Evolutionary conservation across 768 basidiomycete genomes (phyloP), one percentile per base, ranked within the genome.

Genomic region (Termitomyces sp.): DNA sequence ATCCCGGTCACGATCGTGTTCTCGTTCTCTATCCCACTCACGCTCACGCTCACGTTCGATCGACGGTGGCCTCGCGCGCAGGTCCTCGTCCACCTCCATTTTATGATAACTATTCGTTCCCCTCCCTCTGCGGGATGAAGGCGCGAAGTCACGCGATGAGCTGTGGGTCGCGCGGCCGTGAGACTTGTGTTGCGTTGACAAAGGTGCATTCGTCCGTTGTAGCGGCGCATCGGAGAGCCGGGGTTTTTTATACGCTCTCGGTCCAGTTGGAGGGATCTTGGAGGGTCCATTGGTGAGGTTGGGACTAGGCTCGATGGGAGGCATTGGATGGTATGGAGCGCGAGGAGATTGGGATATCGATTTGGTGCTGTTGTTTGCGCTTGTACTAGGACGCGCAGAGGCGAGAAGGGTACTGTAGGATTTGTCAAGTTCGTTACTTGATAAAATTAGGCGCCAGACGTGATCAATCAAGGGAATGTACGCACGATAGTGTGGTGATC

Each of bases 171-270:
- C 15, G 11, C 56, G 33, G 6, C 56, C 47, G 15, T 66, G 57
- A n/a, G 68, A 62, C 54, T 73, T 72, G 54, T 72, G 71, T 13
- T 55, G 58, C 50, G 15, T 24, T 15, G 44, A 12, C 34, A 36
- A 7, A 12, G 53, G 27, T 2, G 22, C 36, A 20, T 31, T 42
- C 24, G 53, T 30, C 39, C 27, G 18, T 13, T 54, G 53, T 12
- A 3, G 39, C 20, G 72, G 75, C 6, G 76, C 41, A 18, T 89
- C 88, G 13, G 88, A 85, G 6, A 91, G 73, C 12, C 91, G 86
- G 16, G 84, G 85, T 66, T 88, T 89, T 77, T 93, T 93, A 71
- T 89, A 78, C 27, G 88, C 87, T 56, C 91, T 83, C 3, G 91
- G 91, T 12, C 85, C 91, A 0, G 90, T 93, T 0, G 91, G 91